Evolutionary conservation across 805 yeast species (phyloP).

Genomic region (Zygoascus tannicola): DNA sequence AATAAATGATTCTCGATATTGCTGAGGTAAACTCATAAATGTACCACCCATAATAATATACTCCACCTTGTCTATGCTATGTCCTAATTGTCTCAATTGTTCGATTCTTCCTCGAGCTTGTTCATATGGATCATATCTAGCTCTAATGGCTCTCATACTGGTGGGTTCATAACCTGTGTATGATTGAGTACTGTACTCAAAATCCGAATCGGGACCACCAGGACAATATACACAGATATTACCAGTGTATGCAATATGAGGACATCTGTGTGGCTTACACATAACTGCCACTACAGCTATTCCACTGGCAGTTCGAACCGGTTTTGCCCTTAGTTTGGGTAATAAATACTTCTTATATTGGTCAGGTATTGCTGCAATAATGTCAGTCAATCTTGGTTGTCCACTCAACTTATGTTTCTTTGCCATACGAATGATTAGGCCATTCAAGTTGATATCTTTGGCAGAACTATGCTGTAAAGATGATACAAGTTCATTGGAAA

Average conservation of each 20-base stretch:
- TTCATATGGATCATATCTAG: conserved; percentile 96
- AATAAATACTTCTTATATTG: conserved; percentile 84
- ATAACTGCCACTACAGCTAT: conserved; percentile 98
- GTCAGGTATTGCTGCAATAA: conserved; percentile 90
- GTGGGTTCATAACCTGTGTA: conserved; percentile 99
- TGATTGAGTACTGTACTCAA: conserved; percentile 95
- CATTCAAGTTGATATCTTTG: conserved; percentile 81
- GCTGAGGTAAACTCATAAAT: conserved; percentile 87
- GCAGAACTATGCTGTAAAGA: conserved; percentile 50
- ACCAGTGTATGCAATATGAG: conserved; percentile 97
- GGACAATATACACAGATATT: conserved; percentile 97
- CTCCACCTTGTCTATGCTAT: conserved; percentile 93
- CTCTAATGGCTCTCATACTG: conserved; percentile 98
- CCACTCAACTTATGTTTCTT: conserved; percentile 84
- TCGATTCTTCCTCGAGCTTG: conserved; percentile 97
- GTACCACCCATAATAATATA: conserved; percentile 99
- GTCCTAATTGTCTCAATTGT: conserved; percentile 90
- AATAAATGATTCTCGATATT: conserved; percentile 83
- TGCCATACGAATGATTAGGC: conserved; percentile 72
- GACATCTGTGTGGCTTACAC: conserved; percentile 99
- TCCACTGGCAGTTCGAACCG: conserved; percentile 96
- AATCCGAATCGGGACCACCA: conserved; percentile 98
- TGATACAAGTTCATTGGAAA: conserved; percentile 74
- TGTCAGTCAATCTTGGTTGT: conserved; percentile 92
- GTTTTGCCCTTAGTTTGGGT: conserved; percentile 96